Conservation (phyloP, 1,139 yeast genomes). For the Kodamaea suecica region DNA sequence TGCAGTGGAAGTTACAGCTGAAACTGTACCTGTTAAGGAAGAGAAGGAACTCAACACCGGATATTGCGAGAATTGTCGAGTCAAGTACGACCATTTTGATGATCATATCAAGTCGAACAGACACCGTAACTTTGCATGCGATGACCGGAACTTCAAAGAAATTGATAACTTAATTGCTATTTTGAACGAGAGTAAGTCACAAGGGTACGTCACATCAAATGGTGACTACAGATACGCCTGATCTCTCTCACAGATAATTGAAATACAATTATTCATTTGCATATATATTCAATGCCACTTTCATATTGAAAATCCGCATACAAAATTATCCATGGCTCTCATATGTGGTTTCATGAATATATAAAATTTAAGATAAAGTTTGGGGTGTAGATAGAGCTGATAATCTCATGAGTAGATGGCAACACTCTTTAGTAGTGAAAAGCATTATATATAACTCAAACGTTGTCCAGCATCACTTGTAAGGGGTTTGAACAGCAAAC, state of each 20-base stretch:
- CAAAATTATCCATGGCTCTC: no score
- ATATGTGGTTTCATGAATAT: no score
- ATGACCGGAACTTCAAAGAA: conserved; percentile 67
- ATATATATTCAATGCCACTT: no score
- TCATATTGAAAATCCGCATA: no score
- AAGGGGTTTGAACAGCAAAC: no score
- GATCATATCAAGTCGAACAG: conserved; percentile 69
- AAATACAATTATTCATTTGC: neutral
- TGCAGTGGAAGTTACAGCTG: neutral
- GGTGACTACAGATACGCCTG: conserved; percentile 37
- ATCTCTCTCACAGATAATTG: neutral
- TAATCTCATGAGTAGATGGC: no score
- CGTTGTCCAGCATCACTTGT: no score
- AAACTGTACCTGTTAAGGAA: conserved; percentile 10
- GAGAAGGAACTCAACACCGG: conserved; percentile 51
- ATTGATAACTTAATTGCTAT: conserved; percentile 66
- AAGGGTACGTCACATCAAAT: conserved; percentile 44
- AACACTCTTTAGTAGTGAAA: no score
- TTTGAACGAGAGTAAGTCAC: conserved; percentile 41
- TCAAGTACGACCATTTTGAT: conserved; percentile 75
- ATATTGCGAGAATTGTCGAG: conserved; percentile 92
- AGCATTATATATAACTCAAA: no score
- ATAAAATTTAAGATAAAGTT: no score
- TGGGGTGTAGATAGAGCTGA: no score
- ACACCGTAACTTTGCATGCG: conserved; percentile 79